phyloP scores from a whole-genome alignment of 345 rosid genomes.

The Brassica incana region DNA sequence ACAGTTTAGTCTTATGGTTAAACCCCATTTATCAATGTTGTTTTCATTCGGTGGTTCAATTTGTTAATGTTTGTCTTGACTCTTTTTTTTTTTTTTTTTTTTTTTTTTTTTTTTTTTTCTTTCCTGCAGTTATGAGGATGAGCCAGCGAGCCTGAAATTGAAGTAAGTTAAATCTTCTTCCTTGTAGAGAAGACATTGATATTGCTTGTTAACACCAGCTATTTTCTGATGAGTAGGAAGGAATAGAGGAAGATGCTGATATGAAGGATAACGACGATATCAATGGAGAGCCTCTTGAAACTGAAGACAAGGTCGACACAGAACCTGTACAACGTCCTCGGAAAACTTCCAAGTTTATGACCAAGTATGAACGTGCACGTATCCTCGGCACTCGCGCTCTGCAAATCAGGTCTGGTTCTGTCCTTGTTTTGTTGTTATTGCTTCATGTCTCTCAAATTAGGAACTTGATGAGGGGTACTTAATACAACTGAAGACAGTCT shows the following conservation, averaged over 20 bases:
- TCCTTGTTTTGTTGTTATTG: neutral
- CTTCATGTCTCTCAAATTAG: neutral
- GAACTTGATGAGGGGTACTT: too few relatives aligned
- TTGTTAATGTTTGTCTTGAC: constrained; percentile 9
- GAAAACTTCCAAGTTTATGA: constrained; percentile 77
- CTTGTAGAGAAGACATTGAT: neutral
- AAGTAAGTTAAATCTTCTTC: constrained; percentile 41
- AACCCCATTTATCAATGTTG: neutral
- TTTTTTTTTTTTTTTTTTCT: neutral
- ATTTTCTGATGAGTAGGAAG: constrained; percentile 54
- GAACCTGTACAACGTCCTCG: constrained; percentile 47
- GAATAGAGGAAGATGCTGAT: constrained; percentile 66
- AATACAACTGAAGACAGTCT: neutral
- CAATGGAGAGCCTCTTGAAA: constrained; percentile 62
- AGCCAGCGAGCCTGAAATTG: constrained; percentile 83
- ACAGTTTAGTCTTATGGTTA: neutral
- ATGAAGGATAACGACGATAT: constrained; percentile 57
- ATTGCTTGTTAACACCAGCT: neutral
- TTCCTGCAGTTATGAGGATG: constrained; percentile 80
- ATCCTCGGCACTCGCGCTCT: constrained; percentile 84
- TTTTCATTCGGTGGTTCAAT: constrained; percentile 1
- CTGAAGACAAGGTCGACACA: constrained; percentile 57
- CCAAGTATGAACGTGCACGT: constrained; percentile 81
- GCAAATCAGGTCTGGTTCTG: constrained; percentile 61
- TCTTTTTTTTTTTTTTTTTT: neutral